Base-by-base conservation (phyloP, 1,139 yeast genomes). In the Geotrichum citri-aurantii region DNA sequence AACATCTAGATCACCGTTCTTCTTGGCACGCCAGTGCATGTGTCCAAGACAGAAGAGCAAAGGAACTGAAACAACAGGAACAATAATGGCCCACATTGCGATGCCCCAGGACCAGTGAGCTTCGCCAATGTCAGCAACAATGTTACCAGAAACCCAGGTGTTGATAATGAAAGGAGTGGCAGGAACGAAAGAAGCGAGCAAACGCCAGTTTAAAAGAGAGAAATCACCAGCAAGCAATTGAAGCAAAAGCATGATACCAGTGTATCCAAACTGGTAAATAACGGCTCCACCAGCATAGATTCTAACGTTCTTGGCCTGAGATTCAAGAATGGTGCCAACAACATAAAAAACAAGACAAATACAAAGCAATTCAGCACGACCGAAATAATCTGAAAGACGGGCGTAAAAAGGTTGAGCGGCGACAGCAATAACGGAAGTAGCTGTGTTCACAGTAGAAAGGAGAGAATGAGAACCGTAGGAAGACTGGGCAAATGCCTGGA, bases 31-130 rank as follows among this genome's bases (percentile, higher is more conserved):
- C 55, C 70, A 70, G 62, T 77, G 69, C 86, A 85, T 84, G 69
- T 85, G 86, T 11, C 77, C 47, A 66, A 84, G 74, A 65, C 85
- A 79, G 11, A 63, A 62, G 31, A 84, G 65, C 59, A 87, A 72
- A 27, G 93, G 93, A 24, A 86, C 60, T 65, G 85, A 77, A 5
- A 81, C 69, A 40, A 85, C 75, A 29, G 93, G 92, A 75, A 84
- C 79, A 62, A 87, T 84, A 67, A 85, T 84, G 1, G 91, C 91
- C 88, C 88, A 87, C 81, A 86, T 85, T 48, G 86, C 92, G 65
- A 86, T 83, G 65, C 85, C 85, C 83, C 85, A 86, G 46, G 81
- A 78, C 95, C 95, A 86, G 48, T 75, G 67, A 14, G n/a, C 19
- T 49, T 54, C 46, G 56, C 74, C 77, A 48, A 75, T 69, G 10